Conservation (phyloP, 139 green algal genomes). For the Auxenochlorella pyrenoidosa region DNA sequence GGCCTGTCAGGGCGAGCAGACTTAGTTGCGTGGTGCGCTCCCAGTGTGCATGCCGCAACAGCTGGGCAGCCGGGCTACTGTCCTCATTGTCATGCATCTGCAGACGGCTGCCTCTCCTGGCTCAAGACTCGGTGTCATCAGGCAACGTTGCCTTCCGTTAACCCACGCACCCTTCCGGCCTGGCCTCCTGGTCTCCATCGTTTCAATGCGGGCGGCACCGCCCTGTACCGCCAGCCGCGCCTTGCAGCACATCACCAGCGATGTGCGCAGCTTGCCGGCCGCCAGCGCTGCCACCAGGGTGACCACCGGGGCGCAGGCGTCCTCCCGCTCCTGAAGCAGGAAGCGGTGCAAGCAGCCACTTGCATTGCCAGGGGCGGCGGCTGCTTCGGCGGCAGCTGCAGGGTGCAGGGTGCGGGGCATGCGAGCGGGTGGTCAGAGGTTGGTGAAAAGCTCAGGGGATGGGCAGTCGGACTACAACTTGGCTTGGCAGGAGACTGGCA, state of each 20-base stretch:
- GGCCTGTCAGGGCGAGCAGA: neutral
- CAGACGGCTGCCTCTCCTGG: no score
- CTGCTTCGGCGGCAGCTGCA: neutral
- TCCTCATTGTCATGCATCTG: no score
- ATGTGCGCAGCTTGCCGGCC: neutral
- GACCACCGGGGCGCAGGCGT: neutral
- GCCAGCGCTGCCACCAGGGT: slow-evolving; percentile 5
- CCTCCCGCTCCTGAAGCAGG: neutral
- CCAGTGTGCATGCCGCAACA: no score
- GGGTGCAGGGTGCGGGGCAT: neutral
- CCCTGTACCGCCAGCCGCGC: neutral
- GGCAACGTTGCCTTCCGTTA: no score
- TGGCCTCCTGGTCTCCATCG: neutral
- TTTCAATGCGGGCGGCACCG: neutral
- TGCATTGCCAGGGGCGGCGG: neutral
- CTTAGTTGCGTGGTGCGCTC: no score
- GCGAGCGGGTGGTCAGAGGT: neutral
- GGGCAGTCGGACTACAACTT: no score
- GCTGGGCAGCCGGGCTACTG: no score
- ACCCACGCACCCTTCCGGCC: neutral
- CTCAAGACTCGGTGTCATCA: no score
- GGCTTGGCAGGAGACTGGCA: no score
- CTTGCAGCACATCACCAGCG: neutral
- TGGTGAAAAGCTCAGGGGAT: no score
- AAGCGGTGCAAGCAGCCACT: neutral